Evolutionary conservation across 1,139 yeast species (phyloP).

Genomic region (Petasospora fabianii): DNA sequence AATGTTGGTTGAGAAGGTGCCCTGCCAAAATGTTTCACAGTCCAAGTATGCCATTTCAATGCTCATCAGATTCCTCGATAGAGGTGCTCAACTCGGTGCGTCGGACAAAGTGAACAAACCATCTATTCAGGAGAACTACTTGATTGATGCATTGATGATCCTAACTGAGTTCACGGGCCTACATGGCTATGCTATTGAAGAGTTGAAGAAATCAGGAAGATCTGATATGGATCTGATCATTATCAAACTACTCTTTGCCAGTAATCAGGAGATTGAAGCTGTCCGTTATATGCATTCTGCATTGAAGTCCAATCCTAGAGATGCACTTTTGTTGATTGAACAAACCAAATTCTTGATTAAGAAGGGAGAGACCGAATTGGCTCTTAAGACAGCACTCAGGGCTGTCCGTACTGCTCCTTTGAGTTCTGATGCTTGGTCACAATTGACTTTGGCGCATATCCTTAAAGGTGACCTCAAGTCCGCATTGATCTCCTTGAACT

Average conservation of each 20-base stretch:
- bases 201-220: slow-evolving; percentile 42
- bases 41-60: slow-evolving; percentile 55
- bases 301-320: slow-evolving; percentile 51
- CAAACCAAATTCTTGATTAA: slow-evolving; percentile 72
- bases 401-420: slow-evolving; percentile 83
- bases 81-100: slow-evolving; percentile 66
- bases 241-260: slow-evolving; percentile 49
- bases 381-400: slow-evolving; percentile 66
- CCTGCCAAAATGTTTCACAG: slow-evolving; percentile 42
- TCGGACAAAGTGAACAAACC: slow-evolving; percentile 63
- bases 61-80: slow-evolving; percentile 60
- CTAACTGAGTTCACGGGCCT: slow-evolving; percentile 64
- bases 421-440: slow-evolving; percentile 81
- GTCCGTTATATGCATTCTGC: slow-evolving; percentile 58
- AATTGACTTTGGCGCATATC: slow-evolving; percentile 69
- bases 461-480: slow-evolving; percentile 64
- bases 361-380: slow-evolving; percentile 66
- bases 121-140: slow-evolving; percentile 62
- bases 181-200: slow-evolving; percentile 54
- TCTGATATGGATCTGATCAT: slow-evolving; percentile 50
- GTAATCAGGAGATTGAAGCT: slow-evolving; percentile 71
- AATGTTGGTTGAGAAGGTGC: slow-evolving; percentile 41
- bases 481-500: slow-evolving; percentile 79
- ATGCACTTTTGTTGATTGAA: slow-evolving; percentile 50
- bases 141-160: slow-evolving; percentile 71